Conservation (phyloP, 2,329 filamentous ascomycete species). For the Sclerotinia minor region DNA sequence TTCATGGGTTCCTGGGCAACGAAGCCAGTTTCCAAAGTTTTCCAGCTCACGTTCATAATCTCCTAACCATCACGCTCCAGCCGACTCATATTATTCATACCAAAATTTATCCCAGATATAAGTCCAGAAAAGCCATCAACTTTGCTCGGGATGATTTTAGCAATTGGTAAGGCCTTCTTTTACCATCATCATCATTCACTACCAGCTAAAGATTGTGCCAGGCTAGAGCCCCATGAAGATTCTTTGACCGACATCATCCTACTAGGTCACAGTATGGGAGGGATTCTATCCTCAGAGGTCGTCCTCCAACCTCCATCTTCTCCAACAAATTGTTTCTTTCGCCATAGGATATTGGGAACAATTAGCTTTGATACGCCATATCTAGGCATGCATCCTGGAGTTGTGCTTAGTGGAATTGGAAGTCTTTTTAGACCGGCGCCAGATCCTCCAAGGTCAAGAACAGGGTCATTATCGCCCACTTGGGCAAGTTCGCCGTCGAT, state of each 20-base stretch:
- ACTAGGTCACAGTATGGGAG: conserved; percentile 88
- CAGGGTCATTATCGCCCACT: conserved; percentile 26
- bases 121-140: conserved; percentile 69
- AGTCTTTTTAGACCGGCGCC: conserved; percentile 66
- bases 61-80: conserved; percentile 64
- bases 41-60: conserved; percentile 80
- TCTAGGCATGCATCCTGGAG: conserved; percentile 83
- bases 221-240: conserved; percentile 75
- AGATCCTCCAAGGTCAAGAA: conserved; percentile 38
- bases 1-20: conserved; percentile 89
- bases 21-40: conserved; percentile 87
- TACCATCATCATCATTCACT: conserved; percentile 19
- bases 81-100: conserved; percentile 81
- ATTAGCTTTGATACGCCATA: conserved; percentile 85
- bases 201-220: conserved; percentile 37
- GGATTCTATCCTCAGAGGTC: conserved; percentile 78
- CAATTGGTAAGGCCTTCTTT: conserved; percentile 55
- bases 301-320: conserved; percentile 53
- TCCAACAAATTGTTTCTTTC: conserved; percentile 48
- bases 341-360: conserved; percentile 76
- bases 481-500: conserved; percentile 31
- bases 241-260: conserved; percentile 75
- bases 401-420: conserved; percentile 77
- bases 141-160: conserved; percentile 82
- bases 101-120: conserved; percentile 81